Conservation (phyloP, 495 filamentous ascomycete genomes). For the Trichoderma orchidacearum region DNA sequence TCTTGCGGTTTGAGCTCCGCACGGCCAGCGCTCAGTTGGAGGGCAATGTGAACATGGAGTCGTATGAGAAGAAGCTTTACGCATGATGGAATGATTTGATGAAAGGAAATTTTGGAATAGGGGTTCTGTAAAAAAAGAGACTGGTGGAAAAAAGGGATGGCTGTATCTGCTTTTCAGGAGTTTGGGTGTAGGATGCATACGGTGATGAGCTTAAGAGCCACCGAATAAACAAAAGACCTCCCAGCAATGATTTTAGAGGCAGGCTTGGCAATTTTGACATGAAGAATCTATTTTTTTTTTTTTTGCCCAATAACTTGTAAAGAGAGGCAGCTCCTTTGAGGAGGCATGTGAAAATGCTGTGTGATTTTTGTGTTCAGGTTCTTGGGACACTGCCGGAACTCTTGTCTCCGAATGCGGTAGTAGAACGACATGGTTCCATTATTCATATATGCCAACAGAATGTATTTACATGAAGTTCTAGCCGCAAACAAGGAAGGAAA, state of each 20-base stretch:
- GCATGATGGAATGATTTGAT: conserved; percentile 29
- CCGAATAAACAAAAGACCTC: background rate
- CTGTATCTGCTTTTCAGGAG: background rate
- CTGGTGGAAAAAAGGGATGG: background rate
- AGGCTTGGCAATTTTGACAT: background rate
- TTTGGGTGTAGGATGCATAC: background rate
- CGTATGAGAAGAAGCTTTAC: conserved; percentile 98
- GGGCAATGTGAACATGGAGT: conserved; percentile 94
- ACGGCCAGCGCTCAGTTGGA: conserved; percentile 90
- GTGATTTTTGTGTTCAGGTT: background rate
- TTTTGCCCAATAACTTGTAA: background rate
- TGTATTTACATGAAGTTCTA: too few relatives aligned
- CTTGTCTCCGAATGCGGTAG: too few relatives aligned
- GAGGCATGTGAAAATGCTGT: background rate
- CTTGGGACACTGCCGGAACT: too few relatives aligned
- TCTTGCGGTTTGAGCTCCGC: conserved; percentile 81
- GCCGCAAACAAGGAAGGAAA: too few relatives aligned
- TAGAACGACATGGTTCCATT: too few relatives aligned
- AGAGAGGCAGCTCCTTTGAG: background rate
- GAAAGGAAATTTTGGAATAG: background rate
- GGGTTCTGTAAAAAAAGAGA: background rate
- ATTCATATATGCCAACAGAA: too few relatives aligned
- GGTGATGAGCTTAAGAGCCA: background rate
- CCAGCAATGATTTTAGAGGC: background rate
- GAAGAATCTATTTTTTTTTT: too few relatives aligned